These are phyloP conservation scores for Magnusiomyces magnusii DNA, from an alignment of 1,139 yeast genomes.

Conservation along the genomic window DNA sequence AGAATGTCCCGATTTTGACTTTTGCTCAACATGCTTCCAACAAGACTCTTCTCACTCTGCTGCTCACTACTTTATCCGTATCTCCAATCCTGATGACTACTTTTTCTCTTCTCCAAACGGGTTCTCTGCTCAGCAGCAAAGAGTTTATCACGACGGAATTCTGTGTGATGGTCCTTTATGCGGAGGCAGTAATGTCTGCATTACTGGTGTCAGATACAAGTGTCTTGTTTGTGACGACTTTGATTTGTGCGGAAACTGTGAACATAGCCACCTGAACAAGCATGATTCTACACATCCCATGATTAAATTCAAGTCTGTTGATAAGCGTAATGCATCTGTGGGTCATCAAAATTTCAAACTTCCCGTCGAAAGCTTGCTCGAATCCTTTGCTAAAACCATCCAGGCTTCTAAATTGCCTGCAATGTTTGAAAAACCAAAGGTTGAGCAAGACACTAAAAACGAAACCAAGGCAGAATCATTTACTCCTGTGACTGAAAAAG, in stretches of 20 bases:
- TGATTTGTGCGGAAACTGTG: constrained; percentile 47
- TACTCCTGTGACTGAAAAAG: too few relatives aligned
- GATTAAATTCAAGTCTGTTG: constrained; percentile 19
- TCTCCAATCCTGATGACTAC: constrained; percentile 15
- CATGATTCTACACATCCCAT: constrained; percentile 26
- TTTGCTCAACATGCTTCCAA: constrained; percentile 38
- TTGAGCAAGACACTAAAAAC: background rate
- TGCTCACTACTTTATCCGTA: constrained; percentile 21
- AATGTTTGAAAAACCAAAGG: background rate
- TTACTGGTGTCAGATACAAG: constrained; percentile 43
- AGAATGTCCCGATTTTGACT: constrained; percentile 41
- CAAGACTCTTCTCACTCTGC: constrained; percentile 2
- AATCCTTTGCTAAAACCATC: too few relatives aligned
- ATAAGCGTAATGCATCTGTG: background rate
- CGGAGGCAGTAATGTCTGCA: constrained; percentile 20
- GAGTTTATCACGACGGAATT: too few relatives aligned
- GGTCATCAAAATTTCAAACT: background rate
- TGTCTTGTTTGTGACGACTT: constrained; percentile 45
- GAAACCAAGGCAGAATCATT: background rate
- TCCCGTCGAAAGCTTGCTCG: background rate
- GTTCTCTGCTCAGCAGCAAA: constrained; percentile 20
- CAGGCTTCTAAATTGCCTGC: too few relatives aligned
- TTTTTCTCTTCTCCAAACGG: constrained; percentile 4
- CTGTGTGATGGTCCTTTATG: constrained; percentile 41
- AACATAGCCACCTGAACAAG: constrained; percentile 23